Base-by-base conservation (phyloP, 2,329 filamentous ascomycete species). In the Capronia americana region DNA sequence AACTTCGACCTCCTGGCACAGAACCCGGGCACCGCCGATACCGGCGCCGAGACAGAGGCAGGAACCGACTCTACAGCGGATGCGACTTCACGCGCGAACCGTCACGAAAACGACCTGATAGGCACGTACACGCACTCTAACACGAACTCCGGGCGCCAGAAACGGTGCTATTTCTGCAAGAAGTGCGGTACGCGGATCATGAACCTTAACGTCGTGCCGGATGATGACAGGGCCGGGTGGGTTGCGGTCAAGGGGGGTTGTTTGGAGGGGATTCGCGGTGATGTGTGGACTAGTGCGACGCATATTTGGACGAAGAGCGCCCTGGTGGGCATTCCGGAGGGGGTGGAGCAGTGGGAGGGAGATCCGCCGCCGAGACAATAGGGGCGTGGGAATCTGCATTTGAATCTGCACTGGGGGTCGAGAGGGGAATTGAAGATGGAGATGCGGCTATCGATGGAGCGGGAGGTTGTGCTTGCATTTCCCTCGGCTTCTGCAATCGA, bases 261-360 rank as follows among this genome's bases (percentile, higher is more conserved):
- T 73, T 81, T 92, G 54, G 83, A 87, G 5, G 87, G 85, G 1
- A 78, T 91, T 23, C 84, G 88, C 73, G 88, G 85, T 83, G 80
- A 78, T 8, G 81, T 79, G 75, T 87, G 88, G 86, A 79, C 75
- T 12, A 79, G 75, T 2, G 87, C 87, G 30, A 85, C 86, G 69
- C 89, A 92, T 78, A 87, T 91, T 71, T 91, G 87, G 85, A 88
- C 87, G 23, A 87, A 86, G 72, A 84, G 82, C 50, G 88, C 88
- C 70, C 88, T 91, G 81, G 82, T 90, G 20, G 86, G 88, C 38
- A 90, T 91, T 69, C 88, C 89, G 2, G 87, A 89, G 71, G 85
- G 87, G 10, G 84, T 83, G 30, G 86, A 89, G 77, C 76, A 79
- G 5, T 84, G 85, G 74, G 82, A 84, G 14, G 86, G 86, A 65